Conservation (phyloP, 257 asterid species). For the Fraxinus pennsylvanica region DNA sequence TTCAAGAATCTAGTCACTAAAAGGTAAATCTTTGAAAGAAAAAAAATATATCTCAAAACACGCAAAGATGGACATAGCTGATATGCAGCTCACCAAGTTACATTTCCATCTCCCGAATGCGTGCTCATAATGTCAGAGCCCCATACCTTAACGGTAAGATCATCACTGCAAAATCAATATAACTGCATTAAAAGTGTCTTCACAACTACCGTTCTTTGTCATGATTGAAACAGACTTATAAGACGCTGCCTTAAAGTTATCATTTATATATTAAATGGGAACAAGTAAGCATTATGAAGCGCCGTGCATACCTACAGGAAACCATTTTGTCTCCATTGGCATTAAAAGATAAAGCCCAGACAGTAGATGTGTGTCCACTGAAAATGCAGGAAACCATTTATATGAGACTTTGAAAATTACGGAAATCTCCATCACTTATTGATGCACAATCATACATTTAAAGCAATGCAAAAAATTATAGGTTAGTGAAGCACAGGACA, state of each 20-base stretch:
- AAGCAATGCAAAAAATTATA: neutral
- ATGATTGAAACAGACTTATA: conserved; percentile 5
- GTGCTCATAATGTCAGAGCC: conserved; percentile 43
- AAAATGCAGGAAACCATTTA: conserved; percentile 14
- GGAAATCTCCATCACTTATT: conserved; percentile 11
- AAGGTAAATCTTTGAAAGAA: conserved; percentile 9
- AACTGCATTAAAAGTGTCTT: conserved; percentile 21
- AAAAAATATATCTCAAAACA: neutral
- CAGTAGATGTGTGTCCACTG: conserved; percentile 90
- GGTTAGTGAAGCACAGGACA: conserved; percentile 1
- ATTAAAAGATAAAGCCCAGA: conserved; percentile 83
- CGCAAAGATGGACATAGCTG: conserved; percentile 12
- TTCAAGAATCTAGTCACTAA: conserved; percentile 15
- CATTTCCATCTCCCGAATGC: conserved; percentile 53
- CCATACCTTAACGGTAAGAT: conserved; percentile 88
- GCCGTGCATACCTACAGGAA: conserved; percentile 74
- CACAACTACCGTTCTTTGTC: conserved; percentile 9
- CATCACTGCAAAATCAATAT: conserved; percentile 66
- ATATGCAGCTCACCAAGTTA: conserved; percentile 67
- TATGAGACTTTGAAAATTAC: conserved; percentile 19
- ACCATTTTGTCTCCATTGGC: conserved; percentile 81
- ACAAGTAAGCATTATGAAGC: conserved; percentile 18
- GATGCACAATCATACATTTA: conserved; percentile 18
- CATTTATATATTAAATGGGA: neutral
- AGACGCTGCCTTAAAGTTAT: neutral